Evolutionary conservation across 148 eudicot species (phyloP).

Genomic region (Cornus kousa): DNA sequence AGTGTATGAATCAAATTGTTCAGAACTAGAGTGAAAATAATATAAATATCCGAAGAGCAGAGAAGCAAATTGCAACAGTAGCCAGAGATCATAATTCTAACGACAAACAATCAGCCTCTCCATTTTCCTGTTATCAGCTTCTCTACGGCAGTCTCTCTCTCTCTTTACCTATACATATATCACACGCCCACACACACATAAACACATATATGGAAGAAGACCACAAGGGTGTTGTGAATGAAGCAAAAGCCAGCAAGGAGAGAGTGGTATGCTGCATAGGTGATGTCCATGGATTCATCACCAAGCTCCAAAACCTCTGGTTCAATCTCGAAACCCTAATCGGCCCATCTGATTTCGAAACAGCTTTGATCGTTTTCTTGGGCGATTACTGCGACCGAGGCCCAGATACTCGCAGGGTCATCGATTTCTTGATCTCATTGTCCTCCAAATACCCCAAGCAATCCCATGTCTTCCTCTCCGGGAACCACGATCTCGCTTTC

Average conservation of each 20-base stretch:
- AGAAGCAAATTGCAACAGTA: too few relatives aligned
- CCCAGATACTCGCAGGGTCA: slow-evolving; percentile 52
- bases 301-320: slow-evolving; percentile 72
- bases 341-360: slow-evolving; percentile 50
- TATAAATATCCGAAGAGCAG: too few relatives aligned
- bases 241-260: slow-evolving; percentile 9
- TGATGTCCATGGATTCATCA: slow-evolving; percentile 71
- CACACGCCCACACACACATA: not conserved
- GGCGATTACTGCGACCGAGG: slow-evolving; percentile 99
- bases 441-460: slow-evolving; percentile 68
- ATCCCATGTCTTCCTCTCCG: slow-evolving; percentile 70
- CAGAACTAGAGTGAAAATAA: too few relatives aligned
- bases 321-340: slow-evolving; percentile 56
- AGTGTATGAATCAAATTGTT: too few relatives aligned
- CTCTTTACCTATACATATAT: too few relatives aligned
- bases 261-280: slow-evolving; percentile 70
- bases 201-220: slow-evolving; percentile 11
- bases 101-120: too few relatives aligned
- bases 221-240: not conserved
- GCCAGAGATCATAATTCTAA: too few relatives aligned
- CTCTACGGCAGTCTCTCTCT: too few relatives aligned
- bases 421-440: slow-evolving; percentile 61
- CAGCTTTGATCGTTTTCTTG: slow-evolving; percentile 61
- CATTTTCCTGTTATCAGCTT: too few relatives aligned
- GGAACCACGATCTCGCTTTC: slow-evolving; percentile 83